Percentiles rank a stretch among this genome's conserved stretches.
phyloP scores from a whole-genome alignment of 768 basidiomycete genomes.

The Clavaria fumosa region DNA sequence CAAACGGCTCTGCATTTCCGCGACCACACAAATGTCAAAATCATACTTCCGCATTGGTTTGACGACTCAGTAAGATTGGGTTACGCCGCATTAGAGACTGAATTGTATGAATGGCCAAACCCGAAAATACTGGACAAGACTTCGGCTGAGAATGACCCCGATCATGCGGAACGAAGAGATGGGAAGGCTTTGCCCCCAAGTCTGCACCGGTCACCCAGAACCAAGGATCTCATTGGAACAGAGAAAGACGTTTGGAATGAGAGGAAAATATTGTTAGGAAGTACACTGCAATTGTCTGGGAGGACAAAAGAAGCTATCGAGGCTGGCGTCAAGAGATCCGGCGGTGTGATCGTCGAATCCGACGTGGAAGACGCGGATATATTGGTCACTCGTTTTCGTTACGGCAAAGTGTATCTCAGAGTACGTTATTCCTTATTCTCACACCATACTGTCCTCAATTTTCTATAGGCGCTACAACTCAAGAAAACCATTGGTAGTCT shows the following conservation, averaged over 20 bases:
- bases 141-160: conserved; percentile 10
- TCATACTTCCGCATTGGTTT: conserved; percentile 88
- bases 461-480: conserved; percentile 38
- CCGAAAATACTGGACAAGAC: conserved; percentile 32
- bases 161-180: conserved; percentile 13
- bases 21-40: conserved; percentile 38
- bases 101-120: conserved; percentile 60
- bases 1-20: conserved; percentile 40
- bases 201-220: too few species aligned
- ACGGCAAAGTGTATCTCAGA: conserved; percentile 54
- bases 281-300: conserved; percentile 36
- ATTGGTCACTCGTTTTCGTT: conserved; percentile 52
- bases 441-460: neutral
- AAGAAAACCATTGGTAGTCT: conserved; percentile 61
- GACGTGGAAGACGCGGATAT: conserved; percentile 45
- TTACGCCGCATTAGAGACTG: conserved; percentile 31
- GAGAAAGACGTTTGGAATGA: conserved; percentile 38
- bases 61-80: conserved; percentile 60
- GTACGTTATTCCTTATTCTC: conserved; percentile 24
- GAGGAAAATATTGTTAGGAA: conserved; percentile 44
- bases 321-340: conserved; percentile 41
- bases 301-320: conserved; percentile 40
- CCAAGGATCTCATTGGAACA: too few species aligned
- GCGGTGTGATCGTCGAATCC: conserved; percentile 39
- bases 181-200: too few species aligned